phyloP scores from a whole-genome alignment of 148 eudicot species.

The Rheum nobile region DNA sequence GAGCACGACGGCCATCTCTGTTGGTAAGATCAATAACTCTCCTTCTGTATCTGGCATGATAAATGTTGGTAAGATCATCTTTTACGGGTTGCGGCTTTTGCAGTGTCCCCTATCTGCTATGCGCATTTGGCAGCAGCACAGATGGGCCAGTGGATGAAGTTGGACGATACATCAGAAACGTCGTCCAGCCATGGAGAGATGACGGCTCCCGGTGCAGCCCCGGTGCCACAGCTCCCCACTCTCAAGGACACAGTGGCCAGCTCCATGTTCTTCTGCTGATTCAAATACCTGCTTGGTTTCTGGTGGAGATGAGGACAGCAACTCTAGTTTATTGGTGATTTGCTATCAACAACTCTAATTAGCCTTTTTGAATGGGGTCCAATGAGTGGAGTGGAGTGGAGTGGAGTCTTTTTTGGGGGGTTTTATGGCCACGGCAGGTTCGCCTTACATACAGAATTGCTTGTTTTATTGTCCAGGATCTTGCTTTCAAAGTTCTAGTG shows the following conservation, averaged over 20 bases:
- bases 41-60: neutral
- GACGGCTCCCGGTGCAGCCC: slow-evolving; percentile 47
- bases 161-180: slow-evolving; percentile 65
- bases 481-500: no score
- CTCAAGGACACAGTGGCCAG: slow-evolving; percentile 50
- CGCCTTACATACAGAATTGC: no score
- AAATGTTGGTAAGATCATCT: neutral
- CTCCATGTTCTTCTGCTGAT: slow-evolving; percentile 80
- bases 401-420: no score
- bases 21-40: slow-evolving; percentile 16
- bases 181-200: slow-evolving; percentile 74
- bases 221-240: slow-evolving; percentile 67
- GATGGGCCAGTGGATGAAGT: slow-evolving; percentile 67
- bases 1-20: slow-evolving; percentile 32
- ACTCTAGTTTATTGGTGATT: no score
- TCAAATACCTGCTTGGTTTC: neutral
- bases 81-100: neutral
- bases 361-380: no score
- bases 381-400: no score
- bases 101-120: slow-evolving; percentile 82
- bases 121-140: slow-evolving; percentile 90
- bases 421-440: no score
- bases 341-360: neutral
- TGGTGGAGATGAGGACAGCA: no score
- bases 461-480: no score